Percentiles rank a stretch among this genome's conserved stretches.
Conservation (phyloP, 768 basidiomycete genomes). For the Xanthoconium purpureum region DNA sequence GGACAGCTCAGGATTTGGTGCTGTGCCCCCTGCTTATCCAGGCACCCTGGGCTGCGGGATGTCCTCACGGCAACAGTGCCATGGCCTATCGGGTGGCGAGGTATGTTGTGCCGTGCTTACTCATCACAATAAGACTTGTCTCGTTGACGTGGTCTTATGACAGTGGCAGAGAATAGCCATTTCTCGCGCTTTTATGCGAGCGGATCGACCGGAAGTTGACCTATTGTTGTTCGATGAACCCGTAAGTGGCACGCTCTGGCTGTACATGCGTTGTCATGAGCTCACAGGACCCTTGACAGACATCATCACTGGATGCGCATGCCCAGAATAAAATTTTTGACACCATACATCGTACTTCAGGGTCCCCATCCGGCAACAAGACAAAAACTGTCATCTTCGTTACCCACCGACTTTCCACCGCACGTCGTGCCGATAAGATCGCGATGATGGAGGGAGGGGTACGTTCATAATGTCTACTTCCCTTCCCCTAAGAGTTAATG, state of each 20-base stretch:
- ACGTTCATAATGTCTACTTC: conserved; percentile 23
- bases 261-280: conserved; percentile 3
- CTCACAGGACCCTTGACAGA: conserved; percentile 39
- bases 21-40: conserved; percentile 34
- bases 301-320: conserved; percentile 74
- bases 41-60: conserved; percentile 31
- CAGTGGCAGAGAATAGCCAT: conserved; percentile 89
- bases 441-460: conserved; percentile 82
- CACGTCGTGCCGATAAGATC: conserved; percentile 80
- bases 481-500: conserved; percentile 17
- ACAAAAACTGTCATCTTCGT: conserved; percentile 78
- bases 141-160: conserved; percentile 14
- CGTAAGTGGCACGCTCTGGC: conserved; percentile 38
- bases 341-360: conserved; percentile 65
- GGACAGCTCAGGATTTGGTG: conserved; percentile 59
- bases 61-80: conserved; percentile 38
- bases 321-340: conserved; percentile 80
- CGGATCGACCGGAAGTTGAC: conserved; percentile 70
- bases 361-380: conserved; percentile 50
- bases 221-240: conserved; percentile 84
- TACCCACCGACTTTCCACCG: conserved; percentile 78
- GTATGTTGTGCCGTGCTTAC: conserved; percentile 39
- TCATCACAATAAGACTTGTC: conserved; percentile 13
- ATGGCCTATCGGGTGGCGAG: conserved; percentile 84
- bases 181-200: conserved; percentile 84